Base-by-base conservation (phyloP, 2,329 filamentous ascomycete genomes). In the Pestalotiopsis fici region DNA sequence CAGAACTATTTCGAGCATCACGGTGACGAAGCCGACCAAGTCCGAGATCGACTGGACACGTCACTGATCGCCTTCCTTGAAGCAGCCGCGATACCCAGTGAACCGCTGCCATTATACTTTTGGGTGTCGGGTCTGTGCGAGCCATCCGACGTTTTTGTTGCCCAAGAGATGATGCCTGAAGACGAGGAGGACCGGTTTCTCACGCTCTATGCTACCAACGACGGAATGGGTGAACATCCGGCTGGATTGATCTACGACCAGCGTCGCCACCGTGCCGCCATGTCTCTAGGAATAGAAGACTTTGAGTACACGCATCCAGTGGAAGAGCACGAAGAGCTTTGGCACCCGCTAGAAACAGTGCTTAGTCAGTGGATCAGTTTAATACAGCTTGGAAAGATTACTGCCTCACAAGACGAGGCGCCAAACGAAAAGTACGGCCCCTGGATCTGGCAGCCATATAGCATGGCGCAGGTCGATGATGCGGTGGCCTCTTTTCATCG, bases 381-480 rank as follows among this genome's bases (percentile, higher is more conserved):
- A n/a, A 70, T 73, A 63, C 50, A 69, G 65, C 31, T 67, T 21
- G 50, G 60, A 27, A 74, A 70, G 70, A 68, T 69, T 47, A 47
- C 28, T 3, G 61, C 61, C 15, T 15, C 61, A 28, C 61, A 18
- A 6, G 50, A 59, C 18, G 57, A 43, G 4, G 35, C 43, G 35
- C 35, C 50, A 5, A 31, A 25, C 27, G 21, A 31, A 37, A 54
- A 47, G 27, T 21, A 31, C 25, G 75, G 76, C 56, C 71, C 72
- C 28, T 79, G 76, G 77, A 69, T 71, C 35, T 78, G 74, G 75
- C 71, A 66, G 57, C 70, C 76, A 4, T 79, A 80, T 56, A 69
- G 75, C 66, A 72, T 74, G 27, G 67, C 67, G 35, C 75, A 78
- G 65, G 71, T 78, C 57, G 64, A 56, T 60, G 70, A 35, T 11